These are phyloP conservation scores for Spizellomyces sp. DNA, from an alignment of 192 early-diverging fungal species.

Conservation along the genomic window DNA sequence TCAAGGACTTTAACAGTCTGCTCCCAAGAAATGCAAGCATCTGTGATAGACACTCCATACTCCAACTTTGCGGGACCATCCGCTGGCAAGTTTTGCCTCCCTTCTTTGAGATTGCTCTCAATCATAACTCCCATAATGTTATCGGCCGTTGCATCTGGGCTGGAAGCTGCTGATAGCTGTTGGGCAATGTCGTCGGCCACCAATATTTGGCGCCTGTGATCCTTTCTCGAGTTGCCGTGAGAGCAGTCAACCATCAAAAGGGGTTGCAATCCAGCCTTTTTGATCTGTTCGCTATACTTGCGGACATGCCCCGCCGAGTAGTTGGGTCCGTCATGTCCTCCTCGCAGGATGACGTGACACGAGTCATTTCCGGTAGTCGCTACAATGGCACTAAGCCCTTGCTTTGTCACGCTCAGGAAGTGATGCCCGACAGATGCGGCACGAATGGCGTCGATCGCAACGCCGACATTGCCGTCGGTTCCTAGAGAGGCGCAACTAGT, in stretches of 20 bases:
- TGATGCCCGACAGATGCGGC: conserved; percentile 84
- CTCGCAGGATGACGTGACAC: conserved; percentile 95
- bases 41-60: conserved; percentile 90
- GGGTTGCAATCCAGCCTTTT: conserved; percentile 55
- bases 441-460: conserved; percentile 92
- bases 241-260: conserved; percentile 93
- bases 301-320: conserved; percentile 76
- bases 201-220: conserved; percentile 79
- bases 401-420: conserved; percentile 94
- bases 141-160: conserved; percentile 40
- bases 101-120: conserved; percentile 89
- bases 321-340: conserved; percentile 86
- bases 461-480: conserved; percentile 88
- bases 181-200: conserved; percentile 72
- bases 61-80: conserved; percentile 72
- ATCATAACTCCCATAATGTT: conserved; percentile 94
- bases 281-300: conserved; percentile 56
- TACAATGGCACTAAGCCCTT: conserved; percentile 88
- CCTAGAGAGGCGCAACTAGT: conserved; percentile 29
- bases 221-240: conserved; percentile 92
- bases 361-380: conserved; percentile 75
- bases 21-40: conserved; percentile 93
- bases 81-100: conserved; percentile 62
- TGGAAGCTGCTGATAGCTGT: conserved; percentile 59
- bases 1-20: conserved; percentile 80